These are phyloP conservation scores for Volvox reticuliferus DNA, from an alignment of 139 green algal genomes.

Conservation along the genomic window DNA sequence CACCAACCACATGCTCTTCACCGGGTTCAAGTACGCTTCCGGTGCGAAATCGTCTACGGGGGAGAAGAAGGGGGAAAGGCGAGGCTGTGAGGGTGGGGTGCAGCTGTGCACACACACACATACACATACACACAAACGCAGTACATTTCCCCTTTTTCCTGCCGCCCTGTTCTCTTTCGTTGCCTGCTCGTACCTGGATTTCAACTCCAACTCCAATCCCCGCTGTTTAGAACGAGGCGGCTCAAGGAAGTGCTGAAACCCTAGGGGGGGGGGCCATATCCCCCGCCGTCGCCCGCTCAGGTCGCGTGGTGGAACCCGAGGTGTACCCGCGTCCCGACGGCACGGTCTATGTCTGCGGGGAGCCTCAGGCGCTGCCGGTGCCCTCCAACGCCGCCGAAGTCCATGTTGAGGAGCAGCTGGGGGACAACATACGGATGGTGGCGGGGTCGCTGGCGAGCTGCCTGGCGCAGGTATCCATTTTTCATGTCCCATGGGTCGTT, in stretches of 20 bases:
- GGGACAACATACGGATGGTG: constrained; percentile 38
- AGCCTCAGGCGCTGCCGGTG: constrained; percentile 52
- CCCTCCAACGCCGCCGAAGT: constrained; percentile 59
- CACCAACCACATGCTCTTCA: constrained; percentile 55
- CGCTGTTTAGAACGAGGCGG: too few species aligned
- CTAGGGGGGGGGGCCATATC: not conserved
- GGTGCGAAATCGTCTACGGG: constrained; percentile 14
- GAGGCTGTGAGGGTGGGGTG: not conserved
- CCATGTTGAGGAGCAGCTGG: constrained; percentile 48
- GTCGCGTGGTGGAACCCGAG: constrained; percentile 75
- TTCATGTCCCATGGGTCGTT: too few species aligned
- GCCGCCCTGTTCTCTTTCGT: too few species aligned
- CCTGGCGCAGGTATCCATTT: constrained; percentile 19
- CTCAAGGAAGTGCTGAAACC: too few species aligned
- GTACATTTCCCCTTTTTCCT: too few species aligned
- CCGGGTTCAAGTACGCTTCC: constrained; percentile 45
- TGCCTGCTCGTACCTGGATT: too few species aligned
- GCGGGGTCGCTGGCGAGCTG: constrained; percentile 33
- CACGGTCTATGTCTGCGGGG: constrained; percentile 86
- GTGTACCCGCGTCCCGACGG: constrained; percentile 86
- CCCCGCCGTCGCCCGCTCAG: constrained; percentile 24
- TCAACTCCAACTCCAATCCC: too few species aligned
- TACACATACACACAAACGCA: too few species aligned
- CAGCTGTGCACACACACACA: too few species aligned
- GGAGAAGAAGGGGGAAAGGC: not conserved